Conservation (phyloP, 345 rosid genomes). For the Populus ilicifolia region DNA sequence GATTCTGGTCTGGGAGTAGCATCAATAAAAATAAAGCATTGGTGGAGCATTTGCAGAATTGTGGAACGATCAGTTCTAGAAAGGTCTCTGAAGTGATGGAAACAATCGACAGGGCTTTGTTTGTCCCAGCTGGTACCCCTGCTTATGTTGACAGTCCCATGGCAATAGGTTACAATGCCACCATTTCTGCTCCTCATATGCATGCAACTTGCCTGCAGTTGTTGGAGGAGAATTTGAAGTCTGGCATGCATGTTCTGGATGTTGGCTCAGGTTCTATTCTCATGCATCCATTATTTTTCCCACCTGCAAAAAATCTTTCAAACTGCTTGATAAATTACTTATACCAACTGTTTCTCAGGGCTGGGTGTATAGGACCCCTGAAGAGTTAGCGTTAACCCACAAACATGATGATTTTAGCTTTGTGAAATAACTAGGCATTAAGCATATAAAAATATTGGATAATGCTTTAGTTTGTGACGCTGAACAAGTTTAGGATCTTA, state of each 20-base stretch:
- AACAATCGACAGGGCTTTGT: conserved; percentile 71
- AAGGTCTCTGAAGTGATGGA: conserved; percentile 83
- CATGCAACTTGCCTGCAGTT: conserved; percentile 91
- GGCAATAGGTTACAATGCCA: conserved; percentile 91
- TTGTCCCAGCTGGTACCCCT: conserved; percentile 63
- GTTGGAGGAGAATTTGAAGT: conserved; percentile 72
- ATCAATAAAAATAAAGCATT: conserved; percentile 52
- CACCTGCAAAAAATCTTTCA: not conserved
- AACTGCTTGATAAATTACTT: not conserved
- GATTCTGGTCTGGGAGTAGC: conserved; percentile 44
- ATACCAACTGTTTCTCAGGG: not conserved
- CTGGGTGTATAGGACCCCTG: not conserved
- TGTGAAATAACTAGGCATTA: not conserved
- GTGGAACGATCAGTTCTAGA: conserved; percentile 57
- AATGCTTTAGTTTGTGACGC: not conserved
- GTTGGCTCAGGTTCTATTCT: conserved; percentile 80
- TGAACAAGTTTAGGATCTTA: not conserved
- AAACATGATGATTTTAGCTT: not conserved
- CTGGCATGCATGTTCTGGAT: conserved; percentile 90
- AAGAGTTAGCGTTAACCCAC: not conserved
- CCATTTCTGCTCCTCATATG: conserved; percentile 99
- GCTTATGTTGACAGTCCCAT: conserved; percentile 82
- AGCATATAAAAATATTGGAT: not conserved
- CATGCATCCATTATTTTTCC: not conserved
- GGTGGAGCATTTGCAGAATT: conserved; percentile 67